phyloP scores from a whole-genome alignment of 2,329 filamentous ascomycete species.

The Claviceps maximensis region DNA sequence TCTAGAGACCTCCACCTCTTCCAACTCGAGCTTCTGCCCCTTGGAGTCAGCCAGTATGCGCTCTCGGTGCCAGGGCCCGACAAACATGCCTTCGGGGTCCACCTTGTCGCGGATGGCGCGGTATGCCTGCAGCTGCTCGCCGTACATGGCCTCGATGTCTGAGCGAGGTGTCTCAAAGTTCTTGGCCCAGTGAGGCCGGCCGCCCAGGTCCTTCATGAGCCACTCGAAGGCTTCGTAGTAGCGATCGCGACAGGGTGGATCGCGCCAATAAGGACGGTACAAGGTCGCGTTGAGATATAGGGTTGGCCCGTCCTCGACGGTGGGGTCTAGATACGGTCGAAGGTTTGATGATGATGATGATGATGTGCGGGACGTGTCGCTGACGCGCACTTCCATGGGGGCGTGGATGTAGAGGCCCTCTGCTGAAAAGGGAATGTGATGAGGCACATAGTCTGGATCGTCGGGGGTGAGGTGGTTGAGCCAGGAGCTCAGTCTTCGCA shows the following conservation, averaged over 20 bases:
- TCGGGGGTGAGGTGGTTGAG: constrained; percentile 50
- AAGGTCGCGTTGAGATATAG: constrained; percentile 84
- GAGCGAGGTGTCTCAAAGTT: constrained; percentile 56
- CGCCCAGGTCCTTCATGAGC: constrained; percentile 75
- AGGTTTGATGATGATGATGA: constrained; percentile 16
- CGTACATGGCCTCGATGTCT: constrained; percentile 57
- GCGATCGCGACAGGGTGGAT: constrained; percentile 60
- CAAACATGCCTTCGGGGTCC: constrained; percentile 75
- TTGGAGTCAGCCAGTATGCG: constrained; percentile 35
- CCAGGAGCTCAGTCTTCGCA: constrained; percentile 75
- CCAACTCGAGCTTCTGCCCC: constrained; percentile 20
- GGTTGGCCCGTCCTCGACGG: constrained; percentile 52
- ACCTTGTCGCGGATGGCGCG: constrained; percentile 52
- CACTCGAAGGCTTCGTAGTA: constrained; percentile 89
- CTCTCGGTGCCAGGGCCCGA: constrained; percentile 78
- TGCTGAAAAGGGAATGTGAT: constrained; percentile 68
- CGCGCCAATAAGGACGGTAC: constrained; percentile 66
- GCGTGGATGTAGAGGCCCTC: constrained; percentile 72
- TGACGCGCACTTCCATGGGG: constrained; percentile 83
- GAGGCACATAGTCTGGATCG: constrained; percentile 49
- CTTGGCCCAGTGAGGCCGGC: constrained; percentile 83
- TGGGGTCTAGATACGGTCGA: constrained; percentile 54
- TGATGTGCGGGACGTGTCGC: constrained; percentile 43
- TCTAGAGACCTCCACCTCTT: constrained; percentile 22
- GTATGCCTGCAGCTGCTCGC: constrained; percentile 52